A percentile compares a stretch with the other conserved stretches of the same genome.
phyloP scores from a whole-genome alignment of 192 early-diverging fungal genomes.

The Dissophora globulifera region DNA sequence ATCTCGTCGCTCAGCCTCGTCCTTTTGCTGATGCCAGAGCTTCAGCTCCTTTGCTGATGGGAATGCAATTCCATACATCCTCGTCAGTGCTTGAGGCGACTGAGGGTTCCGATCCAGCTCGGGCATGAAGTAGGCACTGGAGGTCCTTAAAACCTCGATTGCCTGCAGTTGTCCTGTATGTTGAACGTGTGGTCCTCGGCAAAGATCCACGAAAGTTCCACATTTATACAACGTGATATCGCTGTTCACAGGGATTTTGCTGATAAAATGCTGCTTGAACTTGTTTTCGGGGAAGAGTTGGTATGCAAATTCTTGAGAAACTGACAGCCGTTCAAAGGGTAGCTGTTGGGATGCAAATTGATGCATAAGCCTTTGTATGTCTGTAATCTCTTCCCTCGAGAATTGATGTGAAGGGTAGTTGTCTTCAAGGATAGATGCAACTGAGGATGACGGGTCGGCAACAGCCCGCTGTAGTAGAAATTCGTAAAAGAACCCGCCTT shows the following conservation, averaged over 20 bases:
- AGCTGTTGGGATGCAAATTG: slow-evolving; percentile 63
- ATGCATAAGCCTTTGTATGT: slow-evolving; percentile 62
- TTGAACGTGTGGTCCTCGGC: slow-evolving; percentile 81
- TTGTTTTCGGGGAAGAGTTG: slow-evolving; percentile 77
- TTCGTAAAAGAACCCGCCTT: slow-evolving; percentile 85
- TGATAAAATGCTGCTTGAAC: slow-evolving; percentile 78
- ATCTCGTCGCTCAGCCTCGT: slow-evolving; percentile 69
- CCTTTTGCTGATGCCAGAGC: slow-evolving; percentile 61
- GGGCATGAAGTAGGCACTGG: slow-evolving; percentile 72
- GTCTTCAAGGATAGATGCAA: slow-evolving; percentile 25
- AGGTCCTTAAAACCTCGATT: slow-evolving; percentile 64
- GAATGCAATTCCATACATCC: slow-evolving; percentile 81
- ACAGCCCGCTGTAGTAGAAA: slow-evolving; percentile 64
- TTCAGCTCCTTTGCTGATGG: slow-evolving; percentile 61
- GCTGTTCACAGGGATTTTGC: slow-evolving; percentile 56
- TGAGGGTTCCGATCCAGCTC: slow-evolving; percentile 54
- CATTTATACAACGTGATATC: slow-evolving; percentile 74
- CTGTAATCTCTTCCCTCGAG: slow-evolving; percentile 60
- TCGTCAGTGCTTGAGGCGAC: slow-evolving; percentile 66
- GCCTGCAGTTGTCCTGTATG: slow-evolving; percentile 69
- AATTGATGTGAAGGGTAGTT: slow-evolving; percentile 56
- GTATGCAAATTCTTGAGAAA: slow-evolving; percentile 66
- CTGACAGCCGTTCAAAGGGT: slow-evolving; percentile 72
- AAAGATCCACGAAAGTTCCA: slow-evolving; percentile 80
- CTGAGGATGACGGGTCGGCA: slow-evolving; percentile 25